Evolutionary conservation across 305 asterid genomes (phyloP).

Genomic region (Fraxinus velutina): DNA sequence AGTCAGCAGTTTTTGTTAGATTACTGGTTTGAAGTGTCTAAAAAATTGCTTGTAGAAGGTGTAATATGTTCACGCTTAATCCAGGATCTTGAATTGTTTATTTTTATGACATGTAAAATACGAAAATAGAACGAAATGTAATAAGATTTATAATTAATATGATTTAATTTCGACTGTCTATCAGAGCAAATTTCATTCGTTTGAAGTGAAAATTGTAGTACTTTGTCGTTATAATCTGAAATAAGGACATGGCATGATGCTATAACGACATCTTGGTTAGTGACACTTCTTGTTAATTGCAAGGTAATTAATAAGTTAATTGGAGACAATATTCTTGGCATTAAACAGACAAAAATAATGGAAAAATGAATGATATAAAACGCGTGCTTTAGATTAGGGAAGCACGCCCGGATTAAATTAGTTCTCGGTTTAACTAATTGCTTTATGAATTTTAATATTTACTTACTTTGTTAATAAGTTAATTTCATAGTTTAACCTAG

Average conservation of each 20-base stretch:
- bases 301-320: background rate
- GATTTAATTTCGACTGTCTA: background rate
- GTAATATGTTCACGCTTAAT: background rate
- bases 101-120: background rate
- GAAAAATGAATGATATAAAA: background rate
- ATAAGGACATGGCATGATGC: background rate
- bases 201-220: background rate
- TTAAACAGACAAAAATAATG: background rate
- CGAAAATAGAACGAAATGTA: background rate
- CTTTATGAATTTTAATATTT: background rate
- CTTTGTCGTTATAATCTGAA: background rate
- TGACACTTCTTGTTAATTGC: background rate
- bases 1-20: background rate
- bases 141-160: background rate
- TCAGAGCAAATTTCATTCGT: background rate
- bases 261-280: background rate
- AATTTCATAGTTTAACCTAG: background rate
- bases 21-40: background rate
- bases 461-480: background rate
- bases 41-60: background rate
- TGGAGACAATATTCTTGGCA: background rate
- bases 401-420: background rate
- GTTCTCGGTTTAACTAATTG: background rate
- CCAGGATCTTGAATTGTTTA: background rate
- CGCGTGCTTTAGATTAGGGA: background rate